Evolutionary conservation across 805 yeast genomes (phyloP), one percentile per base, ranked within the genome.

Genomic region (Metahyphopichia silvanorum): DNA sequence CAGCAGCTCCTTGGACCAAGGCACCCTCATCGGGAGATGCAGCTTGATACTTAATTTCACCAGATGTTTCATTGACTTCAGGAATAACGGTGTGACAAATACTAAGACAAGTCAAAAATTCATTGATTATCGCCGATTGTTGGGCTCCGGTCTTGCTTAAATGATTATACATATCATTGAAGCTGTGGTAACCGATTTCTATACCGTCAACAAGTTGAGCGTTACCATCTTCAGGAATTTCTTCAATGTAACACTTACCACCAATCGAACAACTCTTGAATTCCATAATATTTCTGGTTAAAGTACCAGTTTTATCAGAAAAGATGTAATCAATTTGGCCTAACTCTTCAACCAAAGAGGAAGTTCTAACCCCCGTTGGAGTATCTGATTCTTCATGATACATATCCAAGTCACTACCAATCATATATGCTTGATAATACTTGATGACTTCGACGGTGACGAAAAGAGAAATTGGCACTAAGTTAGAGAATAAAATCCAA

Each of bases 11-110:
- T 48, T 89, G 88, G 2, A 93, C 99, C 40, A 93, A 69, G 0
- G 99, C 99, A 32, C 98, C 98, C 66, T 94, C 98, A 64, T 93
- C 99, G 0, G 98, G 98, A 0, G 98, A 89, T 0, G 98, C 96
- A 1, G 99, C 98, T 61, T 93, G 99, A 56, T 94, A 93, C 55
- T 86, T 89, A 42, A 93, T 80, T 2, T 70, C 46, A 0, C 84
- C 86, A 3, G 57, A 52, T 35, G 65, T 66, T 1, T 70, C 79
- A 39, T 71, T 72, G 13, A 74, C 66, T 56, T 93, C 98, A 0
- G 99, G 99, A 40, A 93, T 93, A 25, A 93, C 99, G 0, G 99
- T 94, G 51, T 93, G 99, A 56, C 98, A 93, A 0, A 95, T 79
- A 24, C 98, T 86, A 38, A 93, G 66, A 30, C 89, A 65, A 1